Percentiles rank a stretch among this genome's conserved stretches.
Evolutionary conservation across 768 basidiomycete genomes (phyloP).

Genomic region (Boletus rufocinnamomeus): DNA sequence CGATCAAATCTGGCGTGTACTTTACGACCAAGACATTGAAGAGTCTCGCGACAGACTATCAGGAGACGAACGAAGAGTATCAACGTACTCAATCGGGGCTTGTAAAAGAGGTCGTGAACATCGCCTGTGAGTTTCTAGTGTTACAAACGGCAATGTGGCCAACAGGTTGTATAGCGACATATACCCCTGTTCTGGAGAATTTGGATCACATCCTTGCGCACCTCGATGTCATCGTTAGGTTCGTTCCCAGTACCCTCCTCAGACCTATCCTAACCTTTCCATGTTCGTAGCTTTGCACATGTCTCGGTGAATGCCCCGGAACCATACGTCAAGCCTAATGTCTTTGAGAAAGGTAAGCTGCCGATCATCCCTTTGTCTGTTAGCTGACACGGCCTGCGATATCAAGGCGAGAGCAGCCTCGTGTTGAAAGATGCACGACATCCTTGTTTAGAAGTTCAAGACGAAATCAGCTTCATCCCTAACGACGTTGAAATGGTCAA

Average conservation of each 20-base stretch:
- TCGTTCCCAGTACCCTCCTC: conserved; percentile 3
- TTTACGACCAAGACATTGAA: conserved; percentile 84
- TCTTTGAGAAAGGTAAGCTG: conserved; percentile 69
- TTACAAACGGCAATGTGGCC: neutral
- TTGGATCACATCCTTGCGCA: conserved; percentile 85
- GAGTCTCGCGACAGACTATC: conserved; percentile 68
- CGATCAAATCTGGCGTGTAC: conserved; percentile 82
- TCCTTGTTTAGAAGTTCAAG: conserved; percentile 95
- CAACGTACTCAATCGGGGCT: conserved; percentile 73
- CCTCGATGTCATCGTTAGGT: conserved; percentile 91
- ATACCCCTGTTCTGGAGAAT: conserved; percentile 83
- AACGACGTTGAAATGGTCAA: conserved; percentile 96
- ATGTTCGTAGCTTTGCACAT: conserved; percentile 73
- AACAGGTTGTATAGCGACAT: conserved; percentile 65
- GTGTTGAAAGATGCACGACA: conserved; percentile 86
- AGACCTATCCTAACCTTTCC: neutral
- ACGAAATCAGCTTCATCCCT: conserved; percentile 91
- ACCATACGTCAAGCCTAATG: conserved; percentile 83
- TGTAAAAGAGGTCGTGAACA: conserved; percentile 90
- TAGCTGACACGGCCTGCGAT: neutral
- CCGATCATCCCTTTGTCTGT: neutral
- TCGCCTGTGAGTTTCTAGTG: conserved; percentile 66
- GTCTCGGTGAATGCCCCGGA: conserved; percentile 86
- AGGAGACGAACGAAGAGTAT: conserved; percentile 68
- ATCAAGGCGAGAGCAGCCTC: conserved; percentile 74